Conservation (phyloP, 176 grass and related monocot species). For the Zea luxurians region DNA sequence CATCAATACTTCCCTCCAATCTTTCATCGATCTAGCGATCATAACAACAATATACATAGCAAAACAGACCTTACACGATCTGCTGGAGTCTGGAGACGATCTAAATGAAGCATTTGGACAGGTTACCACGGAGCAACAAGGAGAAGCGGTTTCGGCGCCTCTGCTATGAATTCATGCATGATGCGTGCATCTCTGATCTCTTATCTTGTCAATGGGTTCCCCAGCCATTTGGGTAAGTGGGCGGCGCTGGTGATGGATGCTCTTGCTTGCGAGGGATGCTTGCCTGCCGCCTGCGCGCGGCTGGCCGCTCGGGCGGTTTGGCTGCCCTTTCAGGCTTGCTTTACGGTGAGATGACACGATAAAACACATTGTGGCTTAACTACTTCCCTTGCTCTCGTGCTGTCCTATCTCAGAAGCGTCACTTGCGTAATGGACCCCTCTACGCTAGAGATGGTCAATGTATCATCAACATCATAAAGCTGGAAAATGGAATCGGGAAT, state of each 20-base stretch:
- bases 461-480: not conserved
- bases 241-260: not conserved
- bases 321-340: conserved; percentile 17
- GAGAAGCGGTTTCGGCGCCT: not conserved
- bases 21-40: too few species aligned
- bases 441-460: conserved; percentile 1
- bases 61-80: too few species aligned
- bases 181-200: not conserved
- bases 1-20: too few species aligned
- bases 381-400: not conserved
- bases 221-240: not conserved
- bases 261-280: not conserved
- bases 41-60: too few species aligned
- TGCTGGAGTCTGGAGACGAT: too few species aligned
- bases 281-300: conserved; percentile 23
- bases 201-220: too few species aligned
- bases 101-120: conserved; percentile 13
- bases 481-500: not conserved
- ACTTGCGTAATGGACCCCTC: not conserved
- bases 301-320: conserved; percentile 2
- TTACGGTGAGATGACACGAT: not conserved
- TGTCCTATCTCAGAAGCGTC: not conserved
- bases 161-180: not conserved
- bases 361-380: not conserved
- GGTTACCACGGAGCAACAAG: not conserved